Base-by-base conservation (phyloP, 495 filamentous ascomycete genomes). In the Astrothelium macrocarpum region DNA sequence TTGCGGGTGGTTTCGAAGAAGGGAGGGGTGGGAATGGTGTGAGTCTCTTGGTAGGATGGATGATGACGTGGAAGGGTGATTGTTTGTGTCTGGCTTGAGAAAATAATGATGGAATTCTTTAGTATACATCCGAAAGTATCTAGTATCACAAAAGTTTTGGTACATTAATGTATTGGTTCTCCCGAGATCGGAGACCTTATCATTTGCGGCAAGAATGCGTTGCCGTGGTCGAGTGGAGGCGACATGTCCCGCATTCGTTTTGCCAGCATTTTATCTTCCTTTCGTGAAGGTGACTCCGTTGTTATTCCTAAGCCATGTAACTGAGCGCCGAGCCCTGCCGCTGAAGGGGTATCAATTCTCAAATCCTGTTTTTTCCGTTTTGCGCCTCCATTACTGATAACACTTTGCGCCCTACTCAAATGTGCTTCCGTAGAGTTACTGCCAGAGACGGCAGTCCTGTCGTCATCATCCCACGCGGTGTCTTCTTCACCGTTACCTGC, bases 281-380 rank as follows among this genome's bases (percentile, higher is more conserved):
- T 56, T 9, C 20, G 49, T 28, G 49, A 25, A 56, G 49, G 49
- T 16, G 49, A 56, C 23, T 56, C 49, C 49, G 49, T 29, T 10
- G 49, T 56, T 9, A 56, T 56, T 56, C 49, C 49, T 25, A 56
- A 16, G 2, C 49, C 49, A n/a, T 56, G 49, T 28, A 56, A 10
- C 9, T 29, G 49, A 56, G 29, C 49, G 49, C 49, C 49, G 29
- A 56, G 20, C 16, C 25, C 49, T 26, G 23, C 49, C 29, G 49
- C 23, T 20, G 49, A 56, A 28, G 49, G 49, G 49, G 49, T 56
- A 56, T 56, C 49, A 56, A 56, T 56, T 56, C 49, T 56, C 25
- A 56, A 56, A 56, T 29, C 25, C 7, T 29, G 20, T 29, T 16
- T 26, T 16, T 29, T 29, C 16, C 16, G 49, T 29, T 25, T 29